Evolutionary conservation across 352 stramenopile genomes (phyloP).

Genomic region (Phytopythium vexans): DNA sequence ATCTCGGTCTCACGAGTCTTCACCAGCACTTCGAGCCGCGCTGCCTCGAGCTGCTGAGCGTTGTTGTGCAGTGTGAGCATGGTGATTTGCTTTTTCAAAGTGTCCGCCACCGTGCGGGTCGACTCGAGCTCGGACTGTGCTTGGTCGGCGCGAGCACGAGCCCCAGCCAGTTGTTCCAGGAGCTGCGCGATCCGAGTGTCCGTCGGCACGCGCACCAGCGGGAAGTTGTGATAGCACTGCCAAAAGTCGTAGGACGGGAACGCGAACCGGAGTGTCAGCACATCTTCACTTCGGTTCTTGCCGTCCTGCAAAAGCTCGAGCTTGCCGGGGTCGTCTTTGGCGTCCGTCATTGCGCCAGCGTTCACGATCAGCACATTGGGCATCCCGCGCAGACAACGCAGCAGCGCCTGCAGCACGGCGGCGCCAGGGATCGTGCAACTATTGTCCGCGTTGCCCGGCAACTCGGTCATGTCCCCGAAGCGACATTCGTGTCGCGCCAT

Average conservation of each 20-base stretch:
- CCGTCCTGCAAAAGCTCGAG: slow-evolving; percentile 19
- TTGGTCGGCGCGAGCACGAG: background rate
- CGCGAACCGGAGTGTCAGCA: slow-evolving; percentile 22
- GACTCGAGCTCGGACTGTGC: no score
- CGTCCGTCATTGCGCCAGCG: slow-evolving; percentile 11
- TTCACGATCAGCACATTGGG: slow-evolving; percentile 14
- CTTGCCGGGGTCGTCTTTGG: slow-evolving; percentile 27
- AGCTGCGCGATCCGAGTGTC: slow-evolving; percentile 11
- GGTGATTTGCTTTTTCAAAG: no score
- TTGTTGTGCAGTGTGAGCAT: background rate
- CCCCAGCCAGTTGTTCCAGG: slow-evolving; percentile 9
- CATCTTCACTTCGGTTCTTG: slow-evolving; percentile 1
- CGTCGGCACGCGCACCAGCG: slow-evolving; percentile 19
- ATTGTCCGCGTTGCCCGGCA: slow-evolving; percentile 12
- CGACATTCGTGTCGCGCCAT: slow-evolving; percentile 21
- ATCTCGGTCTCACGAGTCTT: background rate
- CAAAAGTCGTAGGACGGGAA: slow-evolving; percentile 41
- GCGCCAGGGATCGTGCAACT: slow-evolving; percentile 11
- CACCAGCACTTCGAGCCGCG: background rate
- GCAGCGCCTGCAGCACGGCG: slow-evolving; percentile 29
- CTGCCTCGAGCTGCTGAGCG: background rate
- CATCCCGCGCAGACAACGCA: slow-evolving; percentile 22
- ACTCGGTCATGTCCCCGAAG: slow-evolving; percentile 22
- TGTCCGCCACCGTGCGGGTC: no score
- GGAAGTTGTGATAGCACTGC: slow-evolving; percentile 26